Percentiles rank a stretch among this genome's conserved stretches.
phyloP scores from a whole-genome alignment of 306 rosid species.

The Purshia tridentata region DNA sequence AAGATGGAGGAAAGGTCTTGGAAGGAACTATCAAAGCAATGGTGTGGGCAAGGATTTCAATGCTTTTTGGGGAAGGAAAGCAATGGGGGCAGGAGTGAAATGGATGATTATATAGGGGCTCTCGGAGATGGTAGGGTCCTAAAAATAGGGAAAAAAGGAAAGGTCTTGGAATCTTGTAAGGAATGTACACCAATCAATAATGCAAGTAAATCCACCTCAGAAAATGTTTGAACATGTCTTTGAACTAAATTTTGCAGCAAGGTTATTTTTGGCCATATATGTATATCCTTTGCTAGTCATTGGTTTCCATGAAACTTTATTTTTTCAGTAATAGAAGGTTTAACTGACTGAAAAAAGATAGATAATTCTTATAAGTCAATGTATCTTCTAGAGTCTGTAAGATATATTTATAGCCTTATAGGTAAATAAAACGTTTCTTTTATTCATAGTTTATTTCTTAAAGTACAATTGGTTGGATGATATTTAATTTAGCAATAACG shows the following conservation, averaged over 20 bases:
- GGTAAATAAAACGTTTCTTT: too few relatives aligned
- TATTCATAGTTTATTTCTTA: too few relatives aligned
- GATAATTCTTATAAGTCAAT: too few relatives aligned
- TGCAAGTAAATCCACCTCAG: neutral
- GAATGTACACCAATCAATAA: neutral
- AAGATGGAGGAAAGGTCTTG: neutral
- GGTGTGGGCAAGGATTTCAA: neutral
- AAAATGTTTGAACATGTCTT: neutral
- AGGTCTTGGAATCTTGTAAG: neutral
- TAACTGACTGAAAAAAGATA: too few relatives aligned
- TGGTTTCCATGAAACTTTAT: neutral
- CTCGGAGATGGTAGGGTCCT: neutral
- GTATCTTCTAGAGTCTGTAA: too few relatives aligned
- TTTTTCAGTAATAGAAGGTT: neutral
- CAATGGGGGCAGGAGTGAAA: neutral
- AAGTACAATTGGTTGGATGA: too few relatives aligned
- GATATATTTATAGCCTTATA: too few relatives aligned
- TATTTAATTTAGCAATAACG: too few relatives aligned
- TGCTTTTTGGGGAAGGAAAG: neutral
- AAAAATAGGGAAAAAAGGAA: slow-evolving; percentile 7
- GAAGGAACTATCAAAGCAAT: slow-evolving; percentile 11
- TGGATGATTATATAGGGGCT: neutral
- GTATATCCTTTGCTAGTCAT: neutral
- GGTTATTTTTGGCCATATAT: neutral
- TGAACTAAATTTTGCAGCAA: neutral